Evolutionary conservation across 1,284 basidiomycete species (phyloP), one percentile per base, ranked within the genome.

Genomic region (Ganoderma leucocontextum): DNA sequence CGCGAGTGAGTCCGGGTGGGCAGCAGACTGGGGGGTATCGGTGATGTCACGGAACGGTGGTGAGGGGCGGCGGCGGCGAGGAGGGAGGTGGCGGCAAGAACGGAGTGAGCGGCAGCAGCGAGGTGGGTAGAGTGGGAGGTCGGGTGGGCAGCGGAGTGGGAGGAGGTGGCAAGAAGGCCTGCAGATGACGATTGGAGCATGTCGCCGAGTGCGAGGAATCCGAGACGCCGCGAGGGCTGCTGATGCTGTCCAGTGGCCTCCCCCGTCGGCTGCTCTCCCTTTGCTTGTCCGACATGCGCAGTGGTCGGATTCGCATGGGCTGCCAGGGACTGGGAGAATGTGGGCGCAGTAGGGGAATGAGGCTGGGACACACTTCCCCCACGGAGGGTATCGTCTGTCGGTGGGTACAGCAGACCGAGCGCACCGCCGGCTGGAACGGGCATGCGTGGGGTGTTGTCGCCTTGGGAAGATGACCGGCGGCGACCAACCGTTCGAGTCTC

Each of bases 201-300:
- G n/a, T 81, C 79, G 4, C 75, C 73, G 58, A 81, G 75, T 65
- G 75, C 74, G 59, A 81, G 75, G 68, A 81, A 78, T 6, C 73
- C 76, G 39, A 78, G 75, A 57, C 25, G 68, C 39, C 22, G 38
- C 35, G 55, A 60, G 47, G 44, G 63, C 39, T 35, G 38, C 49
- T 22, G 29, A 12, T 47, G 44, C 41, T 42, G 41, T 10, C 44
- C 44, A 22, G 44, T 47, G n/a, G n/a, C 22, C n/a, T 47, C n/a
- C 10, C n/a, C n/a, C 44, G 6, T n/a, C 9, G n/a, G 7, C 60
- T 61, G 44, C 38, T 66, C 55, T 5, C 55, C 44, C 44, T 22
- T 47, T 9, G 8, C 44, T 22, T 47, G 44, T 47, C 44, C 44
- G 44, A 47, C 10, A 22, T 6, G n/a, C n/a, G 44, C n/a, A 47